Evolutionary conservation across 2,329 filamentous ascomycete genomes (phyloP), one percentile per base, ranked within the genome.

Genomic region (Emergomyces africanus): DNA sequence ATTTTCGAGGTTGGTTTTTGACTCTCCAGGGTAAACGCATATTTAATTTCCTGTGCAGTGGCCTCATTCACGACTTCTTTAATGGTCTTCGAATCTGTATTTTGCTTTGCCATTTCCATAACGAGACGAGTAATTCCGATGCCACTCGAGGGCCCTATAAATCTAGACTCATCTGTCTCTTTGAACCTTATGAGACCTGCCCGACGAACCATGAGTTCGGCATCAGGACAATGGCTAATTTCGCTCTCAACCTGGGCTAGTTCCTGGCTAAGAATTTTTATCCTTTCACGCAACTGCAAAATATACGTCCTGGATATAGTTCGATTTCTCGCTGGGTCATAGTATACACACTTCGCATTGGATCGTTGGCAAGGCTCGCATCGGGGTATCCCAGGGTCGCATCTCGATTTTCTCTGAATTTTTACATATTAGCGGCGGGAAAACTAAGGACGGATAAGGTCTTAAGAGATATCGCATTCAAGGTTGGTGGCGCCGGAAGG

Each of bases 31-130:
- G 79, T 67, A 75, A 85, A 75, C 75, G 89, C 77, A 77, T 87
- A 82, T 82, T 86, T 79, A 76, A 87, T 79, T 70, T 84, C 76
- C 78, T 83, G 75, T 75, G 84, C 69, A 72, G 83, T 72, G 75
- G 84, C 70, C 81, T 91, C 87, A 3, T 91, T 89, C 37, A 96
- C 89, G 55, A 97, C 85, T 65, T 96, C 90, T 60, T 90, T 90
- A 70, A 97, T 96, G 64, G 87, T 90, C 72, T 90, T 89, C 5
- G 90, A 87, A 67, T 94, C 88, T 30, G 90, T 95, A 68, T 92
- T 95, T 63, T 90, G 87, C 75, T 96, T 97, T 57, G 92, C 92
- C 73, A 96, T 85, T 71, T 96, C 91, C 88, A 99, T 96, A 12
- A 99, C 86, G 65, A 97, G 80, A 35, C 92, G 85, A 14, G 91